Base-by-base conservation (phyloP, 2,329 filamentous ascomycete genomes). In the Apiospora phragmitis region DNA sequence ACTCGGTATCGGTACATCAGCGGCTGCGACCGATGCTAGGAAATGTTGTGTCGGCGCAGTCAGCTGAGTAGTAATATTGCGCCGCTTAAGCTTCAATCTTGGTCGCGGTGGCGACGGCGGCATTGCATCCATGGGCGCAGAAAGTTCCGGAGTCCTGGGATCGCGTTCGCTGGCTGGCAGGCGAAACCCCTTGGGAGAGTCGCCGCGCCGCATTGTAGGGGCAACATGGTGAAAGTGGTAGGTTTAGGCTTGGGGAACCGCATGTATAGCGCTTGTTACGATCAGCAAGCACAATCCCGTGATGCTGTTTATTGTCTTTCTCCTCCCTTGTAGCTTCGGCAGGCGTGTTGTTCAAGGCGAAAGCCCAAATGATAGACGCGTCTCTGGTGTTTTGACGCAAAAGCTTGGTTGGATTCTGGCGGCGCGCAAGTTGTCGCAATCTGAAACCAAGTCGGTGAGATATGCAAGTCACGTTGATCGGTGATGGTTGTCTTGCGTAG, bases 11-110 rank as follows among this genome's bases (percentile, higher is more conserved):
- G 89, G 88, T 4, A 90, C 82, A 77, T 92, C 90, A 72, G 89
- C 90, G 24, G 89, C 89, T 62, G 88, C 89, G 70, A 92, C 90
- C 4, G 89, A 91, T 3, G 89, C 89, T n/a, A 92, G 85, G 76
- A 92, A 92, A 68, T 91, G 88, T 76, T 90, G 85, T 1, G 90
- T 91, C 1, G 90, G 89, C 47, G 89, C 89, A 71, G 84, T 80
- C 14, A 88, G 81, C 70, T 85, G 83, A 59, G 74, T 73, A 32
- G 87, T 85, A 47, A 84, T 83, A 75, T 85, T 84, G 75, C 88
- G 88, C 75, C 86, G 85, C 79, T 88, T 88, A 71, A 90, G 79
- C 73, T 83, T 85, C 74, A 90, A 82, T 69, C 86, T 86, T 72
- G 85, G 87, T 75, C 86, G 84, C 59, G 85, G 86, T 35, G 87